Conservation (phyloP, 768 basidiomycete genomes). For the Pholiota conissans region DNA sequence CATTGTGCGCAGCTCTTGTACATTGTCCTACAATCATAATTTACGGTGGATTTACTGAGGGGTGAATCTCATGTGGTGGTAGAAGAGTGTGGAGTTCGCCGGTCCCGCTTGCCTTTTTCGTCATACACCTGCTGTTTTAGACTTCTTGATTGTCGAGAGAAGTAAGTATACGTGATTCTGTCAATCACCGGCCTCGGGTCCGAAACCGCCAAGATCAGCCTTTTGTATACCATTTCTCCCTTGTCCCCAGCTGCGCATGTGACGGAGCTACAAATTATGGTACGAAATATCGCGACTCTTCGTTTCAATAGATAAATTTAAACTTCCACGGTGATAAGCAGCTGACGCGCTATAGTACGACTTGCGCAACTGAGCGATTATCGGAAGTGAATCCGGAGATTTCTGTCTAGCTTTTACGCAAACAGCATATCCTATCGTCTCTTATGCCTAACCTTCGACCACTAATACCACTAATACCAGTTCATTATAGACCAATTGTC, state of each 20-base stretch:
- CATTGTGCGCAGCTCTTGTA: no score
- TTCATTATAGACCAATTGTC: no score
- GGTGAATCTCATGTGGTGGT: no score
- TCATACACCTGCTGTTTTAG: no score
- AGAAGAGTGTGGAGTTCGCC: no score
- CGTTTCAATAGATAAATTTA: neutral
- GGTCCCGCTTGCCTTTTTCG: no score
- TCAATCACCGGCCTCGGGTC: neutral
- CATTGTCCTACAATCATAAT: no score
- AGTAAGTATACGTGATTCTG: no score
- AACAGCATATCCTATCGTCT: neutral
- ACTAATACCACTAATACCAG: neutral
- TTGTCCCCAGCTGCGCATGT: neutral
- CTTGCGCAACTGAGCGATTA: neutral
- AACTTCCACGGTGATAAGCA: neutral
- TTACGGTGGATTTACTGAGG: no score
- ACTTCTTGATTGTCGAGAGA: no score
- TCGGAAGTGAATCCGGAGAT: neutral
- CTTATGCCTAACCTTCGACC: neutral
- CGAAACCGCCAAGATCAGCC: no score
- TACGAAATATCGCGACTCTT: neutral
- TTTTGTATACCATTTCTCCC: neutral
- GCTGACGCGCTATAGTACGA: neutral
- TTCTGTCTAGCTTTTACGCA: neutral
- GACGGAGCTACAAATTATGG: neutral